These are phyloP conservation scores for Candida sphagnicola DNA, from an alignment of 805 yeast genomes.

Conservation along the genomic window DNA sequence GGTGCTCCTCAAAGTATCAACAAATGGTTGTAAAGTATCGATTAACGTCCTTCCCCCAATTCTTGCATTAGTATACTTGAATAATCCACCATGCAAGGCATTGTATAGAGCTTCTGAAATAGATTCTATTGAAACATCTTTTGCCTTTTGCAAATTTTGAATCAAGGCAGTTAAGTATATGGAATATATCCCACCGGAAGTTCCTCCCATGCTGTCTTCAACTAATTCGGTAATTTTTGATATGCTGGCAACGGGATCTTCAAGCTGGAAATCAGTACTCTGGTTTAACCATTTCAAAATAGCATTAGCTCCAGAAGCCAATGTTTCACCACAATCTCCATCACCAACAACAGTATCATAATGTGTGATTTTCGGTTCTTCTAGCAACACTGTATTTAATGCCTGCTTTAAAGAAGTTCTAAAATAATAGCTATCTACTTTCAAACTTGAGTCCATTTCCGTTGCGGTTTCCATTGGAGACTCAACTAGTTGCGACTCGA, in stretches of 20 bases:
- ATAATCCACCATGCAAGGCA: conserved; percentile 67
- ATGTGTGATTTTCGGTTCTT: conserved; percentile 78
- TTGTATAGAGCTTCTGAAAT: conserved; percentile 48
- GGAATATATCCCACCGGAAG: conserved; percentile 91
- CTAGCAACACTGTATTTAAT: conserved; percentile 23
- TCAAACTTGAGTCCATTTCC: conserved; percentile 24
- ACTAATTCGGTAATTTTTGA: conserved; percentile 77
- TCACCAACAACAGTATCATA: conserved; percentile 91
- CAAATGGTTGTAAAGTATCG: conserved; percentile 87
- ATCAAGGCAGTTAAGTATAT: conserved; percentile 79
- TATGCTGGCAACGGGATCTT: conserved; percentile 55
- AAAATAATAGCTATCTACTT: conserved; percentile 41
- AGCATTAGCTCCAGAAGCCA: conserved; percentile 77
- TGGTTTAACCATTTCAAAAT: conserved; percentile 50
- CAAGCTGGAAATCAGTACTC: conserved; percentile 19
- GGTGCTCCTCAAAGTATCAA: conserved; percentile 51
- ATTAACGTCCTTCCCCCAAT: conserved; percentile 85
- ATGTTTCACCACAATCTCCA: conserved; percentile 95
- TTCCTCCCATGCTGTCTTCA: conserved; percentile 95
- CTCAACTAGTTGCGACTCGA: conserved; percentile 24
- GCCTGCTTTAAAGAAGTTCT: conserved; percentile 47
- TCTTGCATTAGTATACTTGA: conserved; percentile 85
- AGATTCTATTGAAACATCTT: conserved; percentile 29
- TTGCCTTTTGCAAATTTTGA: conserved; percentile 33
- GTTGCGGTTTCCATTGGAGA: conserved; percentile 24